Percentiles rank a stretch among this genome's conserved stretches.
Conservation (phyloP, 2,329 filamentous ascomycete genomes). For the Cadophora malorum region DNA sequence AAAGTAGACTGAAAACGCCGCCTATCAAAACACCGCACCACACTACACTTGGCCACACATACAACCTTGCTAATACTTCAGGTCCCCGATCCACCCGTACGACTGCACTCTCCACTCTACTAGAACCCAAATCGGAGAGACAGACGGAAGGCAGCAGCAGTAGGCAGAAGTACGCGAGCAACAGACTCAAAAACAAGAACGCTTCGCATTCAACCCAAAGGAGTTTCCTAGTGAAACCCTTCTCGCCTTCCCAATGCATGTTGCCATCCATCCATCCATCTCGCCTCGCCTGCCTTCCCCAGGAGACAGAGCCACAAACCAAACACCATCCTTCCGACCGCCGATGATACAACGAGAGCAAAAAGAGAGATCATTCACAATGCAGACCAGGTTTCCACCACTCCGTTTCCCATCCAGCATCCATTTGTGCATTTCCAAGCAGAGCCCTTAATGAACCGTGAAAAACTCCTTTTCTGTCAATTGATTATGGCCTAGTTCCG, state of each 20-base stretch:
- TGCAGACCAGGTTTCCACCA: conserved; percentile 21
- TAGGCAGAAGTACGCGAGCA: not conserved
- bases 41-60: conserved; percentile 24
- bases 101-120: conserved; percentile 12
- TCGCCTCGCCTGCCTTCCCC: conserved; percentile 22
- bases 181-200: conserved; percentile 20
- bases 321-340: conserved; percentile 35
- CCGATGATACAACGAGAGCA: conserved; percentile 32
- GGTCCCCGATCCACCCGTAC: not conserved
- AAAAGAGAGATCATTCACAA: conserved; percentile 30
- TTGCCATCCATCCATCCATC: conserved; percentile 10
- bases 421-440: conserved; percentile 31
- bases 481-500: conserved; percentile 26
- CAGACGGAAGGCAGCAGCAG: conserved; percentile 9
- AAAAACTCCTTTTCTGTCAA: conserved; percentile 12
- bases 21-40: conserved; percentile 37
- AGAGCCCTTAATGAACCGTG: conserved; percentile 27
- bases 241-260: conserved; percentile 22
- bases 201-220: conserved; percentile 22
- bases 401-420: conserved; percentile 21
- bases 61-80: conserved; percentile 22
- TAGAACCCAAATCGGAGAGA: conserved; percentile 14
- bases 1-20: conserved; percentile 28
- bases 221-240: conserved; percentile 24
- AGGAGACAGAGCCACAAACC: conserved; percentile 30